Conservation (phyloP, 345 rosid genomes). For the Excoecaria cochinchinensis region DNA sequence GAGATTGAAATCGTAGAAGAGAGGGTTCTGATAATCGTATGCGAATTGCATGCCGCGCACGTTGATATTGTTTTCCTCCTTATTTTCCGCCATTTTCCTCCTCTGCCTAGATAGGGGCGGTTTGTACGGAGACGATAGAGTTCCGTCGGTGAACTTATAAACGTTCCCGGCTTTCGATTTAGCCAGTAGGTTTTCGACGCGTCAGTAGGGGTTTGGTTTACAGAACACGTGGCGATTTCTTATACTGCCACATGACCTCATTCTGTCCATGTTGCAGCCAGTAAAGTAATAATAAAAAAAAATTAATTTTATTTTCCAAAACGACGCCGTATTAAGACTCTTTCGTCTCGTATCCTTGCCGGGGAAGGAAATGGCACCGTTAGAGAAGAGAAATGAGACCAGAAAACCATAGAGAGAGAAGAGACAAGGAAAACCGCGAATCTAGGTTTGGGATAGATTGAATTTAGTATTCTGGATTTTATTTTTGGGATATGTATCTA, state of each 20-base stretch:
- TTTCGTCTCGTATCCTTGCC: not conserved
- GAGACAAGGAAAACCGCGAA: not conserved
- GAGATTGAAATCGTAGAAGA: slow-evolving; percentile 71
- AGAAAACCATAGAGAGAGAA: not conserved
- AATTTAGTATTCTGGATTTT: not conserved
- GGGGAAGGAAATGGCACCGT: not conserved
- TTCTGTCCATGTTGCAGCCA: not conserved
- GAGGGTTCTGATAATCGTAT: slow-evolving; percentile 58
- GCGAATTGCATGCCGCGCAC: slow-evolving; percentile 78
- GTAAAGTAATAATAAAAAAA: not conserved
- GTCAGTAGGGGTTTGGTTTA: slow-evolving; percentile 2
- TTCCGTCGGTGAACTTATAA: slow-evolving; percentile 10
- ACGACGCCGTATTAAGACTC: not conserved
- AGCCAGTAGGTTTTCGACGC: slow-evolving; percentile 20
- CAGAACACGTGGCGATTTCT: not conserved
- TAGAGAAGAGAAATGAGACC: not conserved
- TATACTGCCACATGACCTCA: slow-evolving; percentile 10
- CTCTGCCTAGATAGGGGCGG: not conserved
- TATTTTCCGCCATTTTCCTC: slow-evolving; percentile 41
- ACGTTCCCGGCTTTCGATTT: not conserved
- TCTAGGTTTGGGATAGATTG: not conserved
- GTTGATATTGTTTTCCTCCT: slow-evolving; percentile 40
- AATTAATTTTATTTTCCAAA: not conserved
- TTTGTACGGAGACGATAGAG: not conserved
- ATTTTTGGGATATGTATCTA: too few species aligned